Evolutionary conservation across 176 grass and related monocot species (phyloP).

Genomic region (Hordeum vulgare): DNA sequence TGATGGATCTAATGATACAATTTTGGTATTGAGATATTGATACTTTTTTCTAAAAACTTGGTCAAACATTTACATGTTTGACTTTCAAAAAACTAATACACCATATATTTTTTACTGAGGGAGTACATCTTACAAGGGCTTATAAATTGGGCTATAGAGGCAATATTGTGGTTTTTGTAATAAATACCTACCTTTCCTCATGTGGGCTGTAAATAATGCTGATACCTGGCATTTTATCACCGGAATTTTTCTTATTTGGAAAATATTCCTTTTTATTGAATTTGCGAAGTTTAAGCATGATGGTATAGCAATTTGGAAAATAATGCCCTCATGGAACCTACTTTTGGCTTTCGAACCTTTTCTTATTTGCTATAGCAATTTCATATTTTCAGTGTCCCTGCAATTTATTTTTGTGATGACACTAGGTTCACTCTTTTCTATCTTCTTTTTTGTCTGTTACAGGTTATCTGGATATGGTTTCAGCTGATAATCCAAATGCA

Average conservation of each 20-base stretch:
- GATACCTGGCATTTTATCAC: background rate
- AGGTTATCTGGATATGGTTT: conserved; percentile 26
- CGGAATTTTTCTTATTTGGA: background rate
- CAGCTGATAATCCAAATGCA: background rate
- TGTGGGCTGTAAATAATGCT: background rate
- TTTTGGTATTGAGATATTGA: too few species aligned
- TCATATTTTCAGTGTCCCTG: background rate
- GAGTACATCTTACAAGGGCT: background rate
- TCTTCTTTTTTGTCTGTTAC: conserved; percentile 17
- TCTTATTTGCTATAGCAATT: background rate
- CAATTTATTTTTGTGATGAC: background rate
- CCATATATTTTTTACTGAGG: too few species aligned
- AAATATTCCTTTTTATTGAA: background rate
- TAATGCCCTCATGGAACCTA: background rate
- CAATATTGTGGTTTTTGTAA: background rate
- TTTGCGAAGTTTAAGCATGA: background rate
- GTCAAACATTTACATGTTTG: too few species aligned
- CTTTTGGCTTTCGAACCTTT: background rate
- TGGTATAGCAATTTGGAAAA: too few species aligned
- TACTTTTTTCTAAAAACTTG: too few species aligned
- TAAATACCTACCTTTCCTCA: background rate
- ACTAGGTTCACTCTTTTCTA: background rate
- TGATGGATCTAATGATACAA: too few species aligned
- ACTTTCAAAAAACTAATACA: too few species aligned
- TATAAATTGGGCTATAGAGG: background rate